phyloP scores from a whole-genome alignment of 2,329 filamentous ascomycete genomes.

The Hansfordia pulvinata region DNA sequence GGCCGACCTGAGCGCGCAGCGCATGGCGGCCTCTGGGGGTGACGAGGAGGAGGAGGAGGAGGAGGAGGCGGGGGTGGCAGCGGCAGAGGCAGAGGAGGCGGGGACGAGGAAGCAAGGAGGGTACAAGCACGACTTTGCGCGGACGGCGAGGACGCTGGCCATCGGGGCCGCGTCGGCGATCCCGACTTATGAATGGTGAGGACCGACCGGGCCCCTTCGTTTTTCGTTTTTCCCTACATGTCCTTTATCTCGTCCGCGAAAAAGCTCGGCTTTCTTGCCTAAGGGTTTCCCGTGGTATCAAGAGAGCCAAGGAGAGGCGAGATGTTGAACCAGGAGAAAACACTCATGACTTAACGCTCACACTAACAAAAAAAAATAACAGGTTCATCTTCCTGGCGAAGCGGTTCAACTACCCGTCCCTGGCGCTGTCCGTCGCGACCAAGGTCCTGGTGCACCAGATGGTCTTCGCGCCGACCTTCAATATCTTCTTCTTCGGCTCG shows the following conservation, averaged over 20 bases:
- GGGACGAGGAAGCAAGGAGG: constrained; percentile 34
- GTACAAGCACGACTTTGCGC: constrained; percentile 50
- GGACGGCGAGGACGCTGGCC: constrained; percentile 57
- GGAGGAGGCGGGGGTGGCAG: not conserved
- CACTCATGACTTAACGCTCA: no score
- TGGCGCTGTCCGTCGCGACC: constrained; percentile 52
- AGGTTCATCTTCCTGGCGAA: constrained; percentile 67
- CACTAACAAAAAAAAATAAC: not conserved
- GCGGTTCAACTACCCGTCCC: constrained; percentile 74
- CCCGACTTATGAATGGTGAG: constrained; percentile 71
- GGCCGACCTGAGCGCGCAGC: constrained; percentile 67
- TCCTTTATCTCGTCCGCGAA: constrained; percentile 1
- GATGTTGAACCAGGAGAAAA: no score
- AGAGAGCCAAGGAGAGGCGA: no score
- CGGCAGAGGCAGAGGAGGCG: constrained; percentile 11
- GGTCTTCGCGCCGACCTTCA: constrained; percentile 73
- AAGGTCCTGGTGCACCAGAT: constrained; percentile 75
- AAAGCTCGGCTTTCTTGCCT: no score
- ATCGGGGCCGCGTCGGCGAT: constrained; percentile 65
- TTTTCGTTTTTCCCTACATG: not conserved
- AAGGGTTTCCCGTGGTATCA: no score
- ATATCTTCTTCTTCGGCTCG: constrained; percentile 69
- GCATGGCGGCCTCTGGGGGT: no score
- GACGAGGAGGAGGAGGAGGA: no score
- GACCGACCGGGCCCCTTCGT: constrained; percentile 1